phyloP scores from a whole-genome alignment of 2,329 filamentous ascomycete genomes.

The Hawksworthiomyces lignivorus region DNA sequence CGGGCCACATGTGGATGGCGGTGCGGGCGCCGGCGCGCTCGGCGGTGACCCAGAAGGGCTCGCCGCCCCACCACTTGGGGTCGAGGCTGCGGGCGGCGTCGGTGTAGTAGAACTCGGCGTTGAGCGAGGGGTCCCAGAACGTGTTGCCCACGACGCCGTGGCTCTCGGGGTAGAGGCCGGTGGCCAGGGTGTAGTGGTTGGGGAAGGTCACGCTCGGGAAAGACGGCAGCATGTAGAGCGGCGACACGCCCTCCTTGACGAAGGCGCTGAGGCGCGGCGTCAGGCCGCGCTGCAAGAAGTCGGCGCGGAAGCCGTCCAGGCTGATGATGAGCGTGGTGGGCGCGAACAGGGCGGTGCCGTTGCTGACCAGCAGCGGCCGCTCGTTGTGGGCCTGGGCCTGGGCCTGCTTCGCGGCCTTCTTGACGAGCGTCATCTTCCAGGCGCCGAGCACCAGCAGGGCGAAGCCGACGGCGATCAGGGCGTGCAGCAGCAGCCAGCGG shows the following conservation, averaged over 20 bases:
- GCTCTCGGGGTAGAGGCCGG: slow-evolving; percentile 83
- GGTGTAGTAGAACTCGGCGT: slow-evolving; percentile 83
- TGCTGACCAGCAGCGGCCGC: slow-evolving; percentile 42
- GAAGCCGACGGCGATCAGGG: slow-evolving; percentile 45
- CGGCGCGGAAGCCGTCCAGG: slow-evolving; percentile 90
- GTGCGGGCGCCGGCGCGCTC: slow-evolving; percentile 71
- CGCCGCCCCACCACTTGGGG: slow-evolving; percentile 88
- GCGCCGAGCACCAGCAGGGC: slow-evolving; percentile 48
- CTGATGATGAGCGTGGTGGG: slow-evolving; percentile 92
- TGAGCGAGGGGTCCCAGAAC: slow-evolving; percentile 77
- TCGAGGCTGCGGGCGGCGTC: slow-evolving; percentile 68
- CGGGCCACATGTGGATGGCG: slow-evolving; percentile 98
- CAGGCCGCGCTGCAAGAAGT: slow-evolving; percentile 76
- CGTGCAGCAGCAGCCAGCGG: slow-evolving; percentile 46
- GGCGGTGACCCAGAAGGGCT: slow-evolving; percentile 90
- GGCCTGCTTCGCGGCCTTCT: slow-evolving; percentile 20
- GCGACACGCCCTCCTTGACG: slow-evolving; percentile 76
- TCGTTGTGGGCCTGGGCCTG: slow-evolving; percentile 13
- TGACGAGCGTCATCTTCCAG: slow-evolving; percentile 49
- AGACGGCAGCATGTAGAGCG: slow-evolving; percentile 84
- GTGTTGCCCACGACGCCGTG: slow-evolving; percentile 91
- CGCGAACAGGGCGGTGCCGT: slow-evolving; percentile 82
- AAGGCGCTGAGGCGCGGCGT: slow-evolving; percentile 78
- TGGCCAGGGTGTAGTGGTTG: slow-evolving; percentile 90
- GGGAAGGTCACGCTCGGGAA: slow-evolving; percentile 97